Conservation (phyloP, 192 early-diverging fungal species). For the Endogone sp. region DNA sequence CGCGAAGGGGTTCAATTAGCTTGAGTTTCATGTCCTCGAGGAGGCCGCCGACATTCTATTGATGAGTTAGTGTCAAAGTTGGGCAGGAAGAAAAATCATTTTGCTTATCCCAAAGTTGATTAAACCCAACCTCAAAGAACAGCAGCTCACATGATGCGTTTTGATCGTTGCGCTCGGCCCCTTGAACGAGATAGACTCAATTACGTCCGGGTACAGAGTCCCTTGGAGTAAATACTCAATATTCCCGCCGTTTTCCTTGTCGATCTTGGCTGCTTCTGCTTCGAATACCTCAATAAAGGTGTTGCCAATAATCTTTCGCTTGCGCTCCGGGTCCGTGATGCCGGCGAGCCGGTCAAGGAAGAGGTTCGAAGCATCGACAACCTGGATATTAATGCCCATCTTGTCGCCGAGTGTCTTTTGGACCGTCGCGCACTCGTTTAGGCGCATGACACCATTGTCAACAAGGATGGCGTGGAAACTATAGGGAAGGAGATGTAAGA, state of each 20-base stretch:
- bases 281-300: conserved; percentile 99
- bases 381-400: conserved; percentile 93
- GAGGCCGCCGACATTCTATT: conserved; percentile 88
- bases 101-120: not conserved
- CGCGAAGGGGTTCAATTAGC: conserved; percentile 96
- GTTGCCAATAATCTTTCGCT: conserved; percentile 99
- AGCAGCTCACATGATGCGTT: conserved; percentile 83
- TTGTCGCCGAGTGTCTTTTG: conserved; percentile 83
- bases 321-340: conserved; percentile 92
- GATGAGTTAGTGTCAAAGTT: too few species aligned
- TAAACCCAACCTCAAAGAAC: not conserved
- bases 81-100: not conserved
- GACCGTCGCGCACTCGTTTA: conserved; percentile 88
- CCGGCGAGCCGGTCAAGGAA: conserved; percentile 87
- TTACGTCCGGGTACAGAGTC: conserved; percentile 98
- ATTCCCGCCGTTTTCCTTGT: conserved; percentile 74
- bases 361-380: conserved; percentile 82
- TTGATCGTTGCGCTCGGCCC: conserved; percentile 98
- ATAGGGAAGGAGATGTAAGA: not conserved
- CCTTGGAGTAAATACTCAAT: conserved; percentile 97
- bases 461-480: conserved; percentile 95
- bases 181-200: conserved; percentile 99
- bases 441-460: conserved; percentile 98
- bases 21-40: conserved; percentile 97
- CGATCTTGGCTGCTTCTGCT: conserved; percentile 85